Evolutionary conservation across 1,284 basidiomycete genomes (phyloP).

Genomic region (Ceratobasidium sp.): DNA sequence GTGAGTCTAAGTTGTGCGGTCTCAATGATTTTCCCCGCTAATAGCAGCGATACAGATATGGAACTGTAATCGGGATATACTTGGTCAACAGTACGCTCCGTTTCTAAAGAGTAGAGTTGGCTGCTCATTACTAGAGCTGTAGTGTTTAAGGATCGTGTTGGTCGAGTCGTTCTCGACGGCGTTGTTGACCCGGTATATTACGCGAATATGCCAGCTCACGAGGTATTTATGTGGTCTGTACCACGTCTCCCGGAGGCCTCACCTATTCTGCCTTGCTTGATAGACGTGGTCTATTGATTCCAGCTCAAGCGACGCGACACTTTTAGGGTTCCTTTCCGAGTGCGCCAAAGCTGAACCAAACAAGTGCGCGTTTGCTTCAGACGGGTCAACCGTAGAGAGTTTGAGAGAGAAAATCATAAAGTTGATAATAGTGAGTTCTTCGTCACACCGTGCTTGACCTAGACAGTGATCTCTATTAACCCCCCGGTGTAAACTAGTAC

Average conservation of each 20-base stretch:
- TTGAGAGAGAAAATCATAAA: not conserved
- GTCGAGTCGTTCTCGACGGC: slow-evolving; percentile 6
- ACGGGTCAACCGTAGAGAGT: not conserved
- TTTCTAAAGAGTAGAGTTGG: not conserved
- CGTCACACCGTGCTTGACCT: too few species aligned
- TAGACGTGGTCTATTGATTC: not conserved
- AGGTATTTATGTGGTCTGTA: not conserved
- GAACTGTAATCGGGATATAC: slow-evolving; percentile 3
- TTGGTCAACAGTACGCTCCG: slow-evolving; percentile 2
- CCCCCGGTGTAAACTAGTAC: too few species aligned
- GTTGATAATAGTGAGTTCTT: not conserved
- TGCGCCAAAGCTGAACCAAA: not conserved
- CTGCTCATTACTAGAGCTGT: not conserved
- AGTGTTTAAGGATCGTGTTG: slow-evolving; percentile 18
- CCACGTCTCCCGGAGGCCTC: too few species aligned
- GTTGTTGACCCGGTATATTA: not conserved
- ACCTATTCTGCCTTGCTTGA: not conserved
- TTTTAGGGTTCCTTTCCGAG: too few species aligned
- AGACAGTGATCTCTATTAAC: too few species aligned
- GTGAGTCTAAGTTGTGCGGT: not conserved
- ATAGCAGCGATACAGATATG: not conserved
- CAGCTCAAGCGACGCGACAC: too few species aligned
- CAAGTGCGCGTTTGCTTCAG: slow-evolving; percentile 11
- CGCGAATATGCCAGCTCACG: not conserved
- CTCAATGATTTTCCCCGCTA: not conserved